Conservation (phyloP, 352 stramenopile genomes). For the Phytophthora tubulina region DNA sequence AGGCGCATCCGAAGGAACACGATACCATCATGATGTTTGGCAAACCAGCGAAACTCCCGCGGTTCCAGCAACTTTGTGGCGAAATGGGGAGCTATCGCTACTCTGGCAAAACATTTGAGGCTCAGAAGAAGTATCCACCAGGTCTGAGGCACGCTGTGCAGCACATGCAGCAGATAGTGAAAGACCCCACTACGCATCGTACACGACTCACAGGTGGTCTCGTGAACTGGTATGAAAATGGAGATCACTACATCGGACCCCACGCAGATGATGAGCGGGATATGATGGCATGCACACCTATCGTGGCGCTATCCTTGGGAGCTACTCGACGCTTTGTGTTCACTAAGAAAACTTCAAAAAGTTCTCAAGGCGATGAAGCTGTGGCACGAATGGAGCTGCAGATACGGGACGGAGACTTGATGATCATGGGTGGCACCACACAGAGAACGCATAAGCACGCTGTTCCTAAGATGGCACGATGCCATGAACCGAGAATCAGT, state of each 20-base stretch:
- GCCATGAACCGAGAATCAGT: conserved; percentile 51
- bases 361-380: conserved; percentile 19
- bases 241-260: conserved; percentile 84
- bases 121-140: conserved; percentile 50
- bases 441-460: conserved; percentile 85
- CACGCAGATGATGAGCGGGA: conserved; percentile 78
- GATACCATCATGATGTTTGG: conserved; percentile 82
- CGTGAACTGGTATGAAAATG: conserved; percentile 88
- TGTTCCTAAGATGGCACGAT: conserved; percentile 76
- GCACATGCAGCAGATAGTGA: conserved; percentile 55
- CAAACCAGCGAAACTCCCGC: conserved; percentile 62
- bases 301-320: conserved; percentile 78
- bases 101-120: conserved; percentile 66
- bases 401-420: conserved; percentile 74
- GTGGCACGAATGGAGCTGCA: conserved; percentile 54
- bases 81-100: conserved; percentile 61
- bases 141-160: conserved; percentile 52
- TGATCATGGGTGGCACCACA: conserved; percentile 85
- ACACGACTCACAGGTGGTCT: conserved; percentile 61
- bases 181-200: conserved; percentile 34
- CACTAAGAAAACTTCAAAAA: conserved; percentile 45
- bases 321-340: conserved; percentile 79
- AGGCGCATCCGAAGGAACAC: conserved; percentile 61
- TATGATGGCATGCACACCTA: conserved; percentile 60
- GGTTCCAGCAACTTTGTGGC: conserved; percentile 77